A percentile compares a stretch with the other conserved stretches of the same genome.
Conservation (phyloP, 2,329 filamentous ascomycete species). For the Microsporum audouinii region DNA sequence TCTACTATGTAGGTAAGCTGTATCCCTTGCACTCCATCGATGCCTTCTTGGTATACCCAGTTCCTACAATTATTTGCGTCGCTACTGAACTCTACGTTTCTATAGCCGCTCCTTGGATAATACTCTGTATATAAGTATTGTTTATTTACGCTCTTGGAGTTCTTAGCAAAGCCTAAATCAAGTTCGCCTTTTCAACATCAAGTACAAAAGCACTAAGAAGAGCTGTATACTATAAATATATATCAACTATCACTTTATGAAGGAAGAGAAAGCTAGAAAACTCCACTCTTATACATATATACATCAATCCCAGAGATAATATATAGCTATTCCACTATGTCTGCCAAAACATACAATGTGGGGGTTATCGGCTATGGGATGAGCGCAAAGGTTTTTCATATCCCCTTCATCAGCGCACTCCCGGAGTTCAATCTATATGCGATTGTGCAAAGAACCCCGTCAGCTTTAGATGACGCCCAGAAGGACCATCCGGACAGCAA, state of each 20-base stretch:
- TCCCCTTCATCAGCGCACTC: constrained; percentile 60
- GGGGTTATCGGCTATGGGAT: constrained; percentile 51
- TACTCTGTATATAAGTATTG: too few relatives aligned
- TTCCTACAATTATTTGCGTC: too few relatives aligned
- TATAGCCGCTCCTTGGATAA: too few relatives aligned
- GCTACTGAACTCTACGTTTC: too few relatives aligned
- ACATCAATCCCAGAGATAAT: neutral
- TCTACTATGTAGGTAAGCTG: too few relatives aligned
- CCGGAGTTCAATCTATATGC: constrained; percentile 57
- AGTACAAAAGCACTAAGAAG: too few relatives aligned
- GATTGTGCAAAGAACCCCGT: constrained; percentile 63
- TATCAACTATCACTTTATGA: neutral
- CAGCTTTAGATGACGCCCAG: constrained; percentile 52
- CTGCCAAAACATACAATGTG: constrained; percentile 42
- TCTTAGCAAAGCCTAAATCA: too few relatives aligned
- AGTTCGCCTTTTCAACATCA: too few relatives aligned
- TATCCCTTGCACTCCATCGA: too few relatives aligned
- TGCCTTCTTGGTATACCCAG: too few relatives aligned
- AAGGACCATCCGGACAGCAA: constrained; percentile 55
- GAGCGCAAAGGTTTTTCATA: constrained; percentile 71
- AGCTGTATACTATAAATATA: neutral
- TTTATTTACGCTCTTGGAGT: too few relatives aligned
- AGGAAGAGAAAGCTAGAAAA: neutral
- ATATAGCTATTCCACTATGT: constrained; percentile 21
- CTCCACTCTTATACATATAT: neutral